Evolutionary conservation across 2,329 filamentous ascomycete species (phyloP).

Genomic region (Ploettnerulaceae sp.): DNA sequence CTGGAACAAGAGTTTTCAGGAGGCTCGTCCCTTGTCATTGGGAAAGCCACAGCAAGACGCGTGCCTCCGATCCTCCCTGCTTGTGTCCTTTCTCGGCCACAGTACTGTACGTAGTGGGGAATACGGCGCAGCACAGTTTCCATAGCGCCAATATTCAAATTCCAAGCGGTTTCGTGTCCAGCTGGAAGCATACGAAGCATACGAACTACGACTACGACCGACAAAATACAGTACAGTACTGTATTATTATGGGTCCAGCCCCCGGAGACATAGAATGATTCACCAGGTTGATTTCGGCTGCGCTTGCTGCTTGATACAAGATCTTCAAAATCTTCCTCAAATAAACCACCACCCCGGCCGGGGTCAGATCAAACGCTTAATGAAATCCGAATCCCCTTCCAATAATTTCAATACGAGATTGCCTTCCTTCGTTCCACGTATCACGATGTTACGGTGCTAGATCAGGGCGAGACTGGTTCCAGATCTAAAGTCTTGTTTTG

Average conservation of each 20-base stretch:
- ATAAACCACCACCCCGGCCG: constrained; percentile 10
- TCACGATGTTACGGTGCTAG: no score
- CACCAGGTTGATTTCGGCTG: constrained; percentile 15
- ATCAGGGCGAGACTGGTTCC: constrained; percentile 6
- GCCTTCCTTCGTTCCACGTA: neutral
- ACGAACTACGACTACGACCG: no score
- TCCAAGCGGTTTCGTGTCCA: no score
- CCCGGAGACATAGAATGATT: neutral
- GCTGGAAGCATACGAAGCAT: no score
- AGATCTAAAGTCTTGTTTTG: constrained; percentile 5
- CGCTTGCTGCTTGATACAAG: constrained; percentile 10
- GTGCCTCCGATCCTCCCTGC: neutral
- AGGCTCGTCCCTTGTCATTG: constrained; percentile 12
- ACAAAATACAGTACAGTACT: no score
- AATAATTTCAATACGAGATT: constrained; percentile 2
- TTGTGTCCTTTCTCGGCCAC: neutral
- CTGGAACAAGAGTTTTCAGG: neutral
- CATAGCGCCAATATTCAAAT: constrained; percentile 3
- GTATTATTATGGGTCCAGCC: no score
- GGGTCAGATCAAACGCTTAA: neutral
- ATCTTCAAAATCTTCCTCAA: constrained; percentile 13
- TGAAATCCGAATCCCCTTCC: neutral
- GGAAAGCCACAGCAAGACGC: constrained; percentile 5
- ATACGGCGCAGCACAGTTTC: neutral
- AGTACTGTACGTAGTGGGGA: neutral